Evolutionary conservation across 2,329 filamentous ascomycete genomes (phyloP), one percentile per base, ranked within the genome.

Genomic region (Aspergillus fischeri): DNA sequence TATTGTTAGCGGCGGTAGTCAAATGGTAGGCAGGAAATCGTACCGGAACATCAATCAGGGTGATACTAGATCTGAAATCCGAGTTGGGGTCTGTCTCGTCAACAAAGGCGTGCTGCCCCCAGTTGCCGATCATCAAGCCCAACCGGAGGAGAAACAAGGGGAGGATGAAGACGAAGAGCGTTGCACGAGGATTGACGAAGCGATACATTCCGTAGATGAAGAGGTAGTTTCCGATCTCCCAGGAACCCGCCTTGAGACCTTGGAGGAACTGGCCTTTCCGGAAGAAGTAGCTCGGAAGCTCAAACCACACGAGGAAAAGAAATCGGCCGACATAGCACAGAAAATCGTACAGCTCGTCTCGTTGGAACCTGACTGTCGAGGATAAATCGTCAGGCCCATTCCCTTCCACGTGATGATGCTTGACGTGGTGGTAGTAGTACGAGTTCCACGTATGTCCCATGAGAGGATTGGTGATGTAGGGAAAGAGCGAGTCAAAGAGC

Each of bases 361-460:
- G 83, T 69, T 92, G 88, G 71, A 90, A 92, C 14, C 87, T 82
- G 41, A 93, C 82, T 0, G 90, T 93, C 0, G 88, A 89, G 1
- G 86, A 90, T 0, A 92, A 79, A 67, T 93, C 90, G 49, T 87
- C 81, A 0, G 89, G 88, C 0, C 90, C 90, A 65, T 93, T 93
- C 60, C 85, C 87, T 74, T 92, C 90, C 55, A 92, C 86, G 63
- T 93, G 90, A 68, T 93, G 90, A 68, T 92, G 89, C 77, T 93
- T 93, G 68, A 92, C 88, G 67, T 93, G 90, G 69, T 93, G 90
- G 68, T 91, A 92, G 70, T 83, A 93, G 75, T 93, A 93, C 1
- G 86, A 87, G 74, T 93, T 91, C 88, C 89, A 92, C 0, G 89
- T 92, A 67, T 93, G 90, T 10, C 90, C 90, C 83, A 91, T 88